Conservation (phyloP, 805 yeast species). For the Ogataea allantospora region DNA sequence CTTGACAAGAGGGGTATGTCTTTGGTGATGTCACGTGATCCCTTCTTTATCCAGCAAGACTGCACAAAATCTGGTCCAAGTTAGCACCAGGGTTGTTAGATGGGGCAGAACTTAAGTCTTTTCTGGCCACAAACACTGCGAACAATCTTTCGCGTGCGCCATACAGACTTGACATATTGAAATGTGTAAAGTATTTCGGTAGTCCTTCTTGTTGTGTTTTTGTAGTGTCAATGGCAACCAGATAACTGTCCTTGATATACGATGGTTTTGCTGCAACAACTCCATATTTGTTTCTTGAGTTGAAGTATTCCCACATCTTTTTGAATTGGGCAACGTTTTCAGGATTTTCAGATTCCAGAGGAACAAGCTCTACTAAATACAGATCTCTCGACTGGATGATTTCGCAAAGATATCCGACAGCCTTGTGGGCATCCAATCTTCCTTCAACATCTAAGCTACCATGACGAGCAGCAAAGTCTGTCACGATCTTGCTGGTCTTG, state of each 20-base stretch:
- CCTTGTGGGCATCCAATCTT: conserved; percentile 52
- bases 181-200: conserved; percentile 22
- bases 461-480: conserved; percentile 15
- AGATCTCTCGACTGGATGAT: conserved; percentile 51
- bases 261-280: conserved; percentile 51
- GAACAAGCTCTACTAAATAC: conserved; percentile 44
- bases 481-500: conserved; percentile 18
- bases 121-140: conserved; percentile 29
- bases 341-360: conserved; percentile 27
- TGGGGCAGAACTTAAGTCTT: conserved; percentile 18
- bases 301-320: conserved; percentile 46
- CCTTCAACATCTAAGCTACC: conserved; percentile 54
- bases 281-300: conserved; percentile 50
- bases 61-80: conserved; percentile 18
- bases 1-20: background rate
- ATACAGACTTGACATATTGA: conserved; percentile 20
- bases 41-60: conserved; percentile 11
- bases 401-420: conserved; percentile 54
- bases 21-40: background rate
- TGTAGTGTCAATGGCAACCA: conserved; percentile 36
- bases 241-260: conserved; percentile 62
- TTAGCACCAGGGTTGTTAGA: conserved; percentile 8
- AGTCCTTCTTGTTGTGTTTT: conserved; percentile 14
- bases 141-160: conserved; percentile 22
- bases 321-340: conserved; percentile 26